Conservation (phyloP, 805 yeast genomes). For the Kazachstania africana region DNA sequence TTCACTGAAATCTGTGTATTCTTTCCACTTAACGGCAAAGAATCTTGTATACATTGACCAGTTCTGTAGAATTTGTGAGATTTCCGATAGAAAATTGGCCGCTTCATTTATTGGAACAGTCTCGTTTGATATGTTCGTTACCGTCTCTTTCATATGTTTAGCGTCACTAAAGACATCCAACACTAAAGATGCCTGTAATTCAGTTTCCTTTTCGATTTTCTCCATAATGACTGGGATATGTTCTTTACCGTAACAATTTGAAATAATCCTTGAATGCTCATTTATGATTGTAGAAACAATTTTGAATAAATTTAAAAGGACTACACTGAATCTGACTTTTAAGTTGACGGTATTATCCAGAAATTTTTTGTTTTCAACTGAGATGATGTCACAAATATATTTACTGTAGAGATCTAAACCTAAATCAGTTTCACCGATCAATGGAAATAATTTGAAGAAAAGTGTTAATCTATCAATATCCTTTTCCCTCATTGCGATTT, state of each 20-base stretch:
- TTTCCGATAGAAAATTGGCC: no score
- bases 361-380: constrained; percentile 62
- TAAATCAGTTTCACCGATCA: constrained; percentile 55
- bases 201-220: constrained; percentile 76
- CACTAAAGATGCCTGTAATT: constrained; percentile 82
- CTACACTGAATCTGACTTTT: constrained; percentile 17
- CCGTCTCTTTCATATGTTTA: not conserved
- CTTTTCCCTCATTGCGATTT: constrained; percentile 51
- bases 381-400: constrained; percentile 76
- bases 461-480: constrained; percentile 63
- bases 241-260: constrained; percentile 51
- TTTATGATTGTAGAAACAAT: constrained; percentile 72
- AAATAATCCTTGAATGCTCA: constrained; percentile 76
- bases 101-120: constrained; percentile 49
- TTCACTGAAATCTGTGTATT: constrained; percentile 18
- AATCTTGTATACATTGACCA: constrained; percentile 78
- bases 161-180: constrained; percentile 21
- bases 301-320: constrained; percentile 62
- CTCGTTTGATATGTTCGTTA: constrained; percentile 84
- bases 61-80: constrained; percentile 65
- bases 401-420: constrained; percentile 77
- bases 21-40: constrained; percentile 56
- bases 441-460: constrained; percentile 78
- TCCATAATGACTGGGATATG: constrained; percentile 58
- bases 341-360: constrained; percentile 39